These are phyloP conservation scores for Scleromitrula shiraiana DNA, from an alignment of 2,329 filamentous ascomycete species.

Conservation along the genomic window DNA sequence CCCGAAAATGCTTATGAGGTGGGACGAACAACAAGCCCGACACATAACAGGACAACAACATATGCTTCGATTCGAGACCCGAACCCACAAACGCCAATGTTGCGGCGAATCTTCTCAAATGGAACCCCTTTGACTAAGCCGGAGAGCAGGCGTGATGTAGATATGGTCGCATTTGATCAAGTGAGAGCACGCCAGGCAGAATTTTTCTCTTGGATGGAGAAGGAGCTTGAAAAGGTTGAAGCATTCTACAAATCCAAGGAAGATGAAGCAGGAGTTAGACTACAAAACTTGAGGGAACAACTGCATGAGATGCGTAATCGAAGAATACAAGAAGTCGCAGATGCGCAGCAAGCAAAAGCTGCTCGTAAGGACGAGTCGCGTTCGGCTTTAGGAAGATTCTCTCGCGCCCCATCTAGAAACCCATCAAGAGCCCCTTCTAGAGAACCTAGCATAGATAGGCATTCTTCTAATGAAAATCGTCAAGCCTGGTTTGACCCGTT, in stretches of 20 bases:
- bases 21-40: constrained; percentile 31
- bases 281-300: constrained; percentile 68
- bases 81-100: constrained; percentile 15
- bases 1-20: constrained; percentile 35
- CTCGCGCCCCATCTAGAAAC: constrained; percentile 15
- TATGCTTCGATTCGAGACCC: constrained; percentile 21
- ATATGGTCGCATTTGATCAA: constrained; percentile 50
- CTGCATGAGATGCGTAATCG: constrained; percentile 88
- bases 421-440: constrained; percentile 3
- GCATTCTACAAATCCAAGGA: constrained; percentile 84
- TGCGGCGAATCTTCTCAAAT: constrained; percentile 24
- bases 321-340: constrained; percentile 60
- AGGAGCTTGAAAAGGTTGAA: constrained; percentile 85
- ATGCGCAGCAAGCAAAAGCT: constrained; percentile 19
- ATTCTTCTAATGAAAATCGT: constrained; percentile 21
- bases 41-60: constrained; percentile 16
- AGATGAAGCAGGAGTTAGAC: constrained; percentile 66
- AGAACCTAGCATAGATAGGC: constrained; percentile 12
- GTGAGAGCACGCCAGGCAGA: constrained; percentile 70
- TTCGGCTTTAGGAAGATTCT: constrained; percentile 11
- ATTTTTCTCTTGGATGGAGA: constrained; percentile 79
- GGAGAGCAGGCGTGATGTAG: constrained; percentile 37
- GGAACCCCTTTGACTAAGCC: constrained; percentile 32
- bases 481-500: constrained; percentile 45
- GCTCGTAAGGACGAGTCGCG: constrained; percentile 18